Evolutionary conservation across 331 rosid species (phyloP).

Genomic region (Dryas integrifolia): DNA sequence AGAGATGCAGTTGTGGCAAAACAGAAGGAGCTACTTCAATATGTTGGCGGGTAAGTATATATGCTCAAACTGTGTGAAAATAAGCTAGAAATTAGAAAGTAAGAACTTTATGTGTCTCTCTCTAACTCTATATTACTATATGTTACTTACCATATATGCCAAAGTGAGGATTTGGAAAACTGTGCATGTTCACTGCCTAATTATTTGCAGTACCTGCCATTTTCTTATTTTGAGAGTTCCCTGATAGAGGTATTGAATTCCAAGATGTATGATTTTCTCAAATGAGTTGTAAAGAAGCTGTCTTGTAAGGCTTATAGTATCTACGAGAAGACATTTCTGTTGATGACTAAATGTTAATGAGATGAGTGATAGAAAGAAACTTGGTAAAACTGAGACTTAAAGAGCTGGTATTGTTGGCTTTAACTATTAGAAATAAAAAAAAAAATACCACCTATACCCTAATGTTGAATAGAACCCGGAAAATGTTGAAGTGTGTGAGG

Average conservation of each 20-base stretch:
- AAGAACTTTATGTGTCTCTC: background rate
- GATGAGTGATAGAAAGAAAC: background rate
- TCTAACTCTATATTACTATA: background rate
- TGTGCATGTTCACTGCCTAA: background rate
- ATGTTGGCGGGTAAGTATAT: constrained; percentile 73
- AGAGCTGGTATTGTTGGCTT: background rate
- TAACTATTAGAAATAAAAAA: background rate
- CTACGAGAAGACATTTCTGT: background rate
- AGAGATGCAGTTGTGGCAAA: constrained; percentile 75
- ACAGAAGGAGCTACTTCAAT: constrained; percentile 90
- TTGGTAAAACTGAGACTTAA: background rate
- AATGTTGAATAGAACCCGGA: background rate
- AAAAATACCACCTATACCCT: background rate
- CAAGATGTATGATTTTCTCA: background rate
- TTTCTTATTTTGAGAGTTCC: background rate
- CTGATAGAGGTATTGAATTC: background rate
- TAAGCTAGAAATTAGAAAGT: background rate
- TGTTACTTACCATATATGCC: background rate
- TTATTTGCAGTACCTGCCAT: background rate
- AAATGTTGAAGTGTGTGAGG: constrained; percentile 1
- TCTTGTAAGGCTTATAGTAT: background rate
- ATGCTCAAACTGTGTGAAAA: background rate
- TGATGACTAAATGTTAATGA: background rate
- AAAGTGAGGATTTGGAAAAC: no score
- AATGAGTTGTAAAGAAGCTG: background rate